Conservation (phyloP, 2,329 filamentous ascomycete species). For the Stagonosporopsis chrysanthemi region DNA sequence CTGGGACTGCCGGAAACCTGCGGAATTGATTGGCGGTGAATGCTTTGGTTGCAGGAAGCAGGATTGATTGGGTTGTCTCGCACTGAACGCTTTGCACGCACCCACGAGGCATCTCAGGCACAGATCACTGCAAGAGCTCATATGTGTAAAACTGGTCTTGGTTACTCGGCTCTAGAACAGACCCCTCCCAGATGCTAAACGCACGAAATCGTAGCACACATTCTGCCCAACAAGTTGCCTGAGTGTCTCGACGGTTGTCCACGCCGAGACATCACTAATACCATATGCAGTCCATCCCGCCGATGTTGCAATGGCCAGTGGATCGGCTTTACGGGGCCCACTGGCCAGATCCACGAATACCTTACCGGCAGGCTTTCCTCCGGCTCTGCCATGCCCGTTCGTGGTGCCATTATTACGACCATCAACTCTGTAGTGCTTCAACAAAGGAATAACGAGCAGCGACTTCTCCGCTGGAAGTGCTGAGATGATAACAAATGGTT, state of each 20-base stretch:
- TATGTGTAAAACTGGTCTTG: constrained; percentile 22
- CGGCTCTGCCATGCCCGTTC: constrained; percentile 26
- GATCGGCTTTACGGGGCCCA: constrained; percentile 70
- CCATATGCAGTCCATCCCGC: constrained; percentile 83
- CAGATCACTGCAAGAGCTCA: constrained; percentile 7
- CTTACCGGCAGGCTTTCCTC: constrained; percentile 57
- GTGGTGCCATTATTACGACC: constrained; percentile 52
- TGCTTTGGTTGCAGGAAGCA: constrained; percentile 1
- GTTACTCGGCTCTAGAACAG: constrained; percentile 52
- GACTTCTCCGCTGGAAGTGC: constrained; percentile 81
- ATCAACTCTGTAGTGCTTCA: constrained; percentile 71
- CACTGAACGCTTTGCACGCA: constrained; percentile 2
- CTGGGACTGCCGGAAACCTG: constrained; percentile 4
- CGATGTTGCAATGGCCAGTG: constrained; percentile 72
- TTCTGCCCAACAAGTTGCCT: constrained; percentile 83
- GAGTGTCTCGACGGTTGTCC: constrained; percentile 83
- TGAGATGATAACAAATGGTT: constrained; percentile 83
- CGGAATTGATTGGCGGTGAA: constrained; percentile 11
- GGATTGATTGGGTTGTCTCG: constrained; percentile 10
- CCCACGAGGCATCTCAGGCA: constrained; percentile 13
- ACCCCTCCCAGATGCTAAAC: constrained; percentile 70
- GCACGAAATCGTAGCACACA: constrained; percentile 86
- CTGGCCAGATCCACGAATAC: constrained; percentile 84
- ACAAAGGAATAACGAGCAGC: constrained; percentile 76
- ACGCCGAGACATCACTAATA: constrained; percentile 79